Percentiles rank a stretch among this genome's conserved stretches.
Evolutionary conservation across 495 filamentous ascomycete species (phyloP).

Genomic region (Penicilliopsis zonata): DNA sequence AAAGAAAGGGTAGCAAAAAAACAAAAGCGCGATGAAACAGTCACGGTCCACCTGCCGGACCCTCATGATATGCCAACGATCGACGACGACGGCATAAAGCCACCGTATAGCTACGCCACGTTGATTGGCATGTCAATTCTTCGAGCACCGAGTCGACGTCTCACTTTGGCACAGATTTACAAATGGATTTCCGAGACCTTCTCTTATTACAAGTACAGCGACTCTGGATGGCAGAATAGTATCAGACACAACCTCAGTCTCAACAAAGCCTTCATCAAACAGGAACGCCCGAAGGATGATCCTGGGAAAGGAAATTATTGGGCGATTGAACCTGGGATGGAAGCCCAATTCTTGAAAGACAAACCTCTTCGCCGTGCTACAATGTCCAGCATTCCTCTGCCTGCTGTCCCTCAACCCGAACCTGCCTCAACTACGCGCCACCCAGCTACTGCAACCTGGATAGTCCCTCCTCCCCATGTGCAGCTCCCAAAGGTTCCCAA

Average conservation of each 20-base stretch:
- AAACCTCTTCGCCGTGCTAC: constrained; percentile 52
- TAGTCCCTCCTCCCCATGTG: constrained; percentile 19
- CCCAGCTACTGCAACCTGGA: constrained; percentile 27
- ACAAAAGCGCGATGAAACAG: constrained; percentile 35
- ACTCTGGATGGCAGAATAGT: constrained; percentile 95
- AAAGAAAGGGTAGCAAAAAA: constrained; percentile 62
- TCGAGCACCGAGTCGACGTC: constrained; percentile 65
- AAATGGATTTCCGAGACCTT: constrained; percentile 97
- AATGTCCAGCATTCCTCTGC: constrained; percentile 32
- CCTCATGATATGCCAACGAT: constrained; percentile 68
- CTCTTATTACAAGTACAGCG: constrained; percentile 68
- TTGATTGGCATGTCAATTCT: constrained; percentile 96
- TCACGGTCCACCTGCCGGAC: constrained; percentile 44
- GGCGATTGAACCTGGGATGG: constrained; percentile 80
- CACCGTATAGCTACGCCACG: constrained; percentile 84
- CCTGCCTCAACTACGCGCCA: constrained; percentile 14
- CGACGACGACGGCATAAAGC: constrained; percentile 81
- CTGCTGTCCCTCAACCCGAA: constrained; percentile 24
- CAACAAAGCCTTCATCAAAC: constrained; percentile 94
- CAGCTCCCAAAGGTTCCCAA: constrained; percentile 12
- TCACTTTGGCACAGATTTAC: constrained; percentile 96
- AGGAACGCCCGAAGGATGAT: constrained; percentile 93
- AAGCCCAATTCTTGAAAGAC: constrained; percentile 78
- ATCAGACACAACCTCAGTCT: constrained; percentile 97
- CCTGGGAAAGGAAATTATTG: constrained; percentile 99